phyloP scores from a whole-genome alignment of 2,329 filamentous ascomycete species.

The Aureobasidium subglaciale region DNA sequence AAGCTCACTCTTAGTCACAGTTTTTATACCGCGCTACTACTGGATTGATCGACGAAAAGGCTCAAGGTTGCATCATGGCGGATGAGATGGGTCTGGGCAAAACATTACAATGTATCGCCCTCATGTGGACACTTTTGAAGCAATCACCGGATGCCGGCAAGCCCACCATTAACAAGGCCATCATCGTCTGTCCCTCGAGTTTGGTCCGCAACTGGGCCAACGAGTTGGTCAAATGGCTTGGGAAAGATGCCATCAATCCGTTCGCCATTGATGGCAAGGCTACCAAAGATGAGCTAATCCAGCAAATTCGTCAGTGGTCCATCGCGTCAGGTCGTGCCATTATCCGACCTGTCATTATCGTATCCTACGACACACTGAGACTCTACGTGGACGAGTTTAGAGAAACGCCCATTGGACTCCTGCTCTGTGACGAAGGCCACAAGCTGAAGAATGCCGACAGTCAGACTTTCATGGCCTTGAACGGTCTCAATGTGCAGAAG shows the following conservation, averaged over 20 bases:
- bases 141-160: constrained; percentile 95
- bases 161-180: constrained; percentile 87
- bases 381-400: constrained; percentile 86
- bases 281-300: constrained; percentile 83
- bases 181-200: constrained; percentile 94
- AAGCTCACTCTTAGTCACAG: neutral
- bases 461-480: constrained; percentile 87
- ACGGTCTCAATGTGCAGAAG: constrained; percentile 79
- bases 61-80: constrained; percentile 98
- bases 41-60: constrained; percentile 87
- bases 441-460: constrained; percentile 94
- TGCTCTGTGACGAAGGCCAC: constrained; percentile 95
- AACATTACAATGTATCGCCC: constrained; percentile 90
- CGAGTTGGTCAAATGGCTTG: constrained; percentile 93
- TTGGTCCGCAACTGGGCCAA: constrained; percentile 98
- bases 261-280: constrained; percentile 97
- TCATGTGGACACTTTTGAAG: constrained; percentile 95
- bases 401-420: constrained; percentile 80
- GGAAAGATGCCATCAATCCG: constrained; percentile 79
- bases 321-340: constrained; percentile 84
- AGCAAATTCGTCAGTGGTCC: constrained; percentile 90
- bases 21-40: constrained; percentile 95
- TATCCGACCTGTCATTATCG: constrained; percentile 88
- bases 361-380: constrained; percentile 93
- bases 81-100: constrained; percentile 99